phyloP scores from a whole-genome alignment of 148 eudicot genomes.

The Talinum fruticosum region DNA sequence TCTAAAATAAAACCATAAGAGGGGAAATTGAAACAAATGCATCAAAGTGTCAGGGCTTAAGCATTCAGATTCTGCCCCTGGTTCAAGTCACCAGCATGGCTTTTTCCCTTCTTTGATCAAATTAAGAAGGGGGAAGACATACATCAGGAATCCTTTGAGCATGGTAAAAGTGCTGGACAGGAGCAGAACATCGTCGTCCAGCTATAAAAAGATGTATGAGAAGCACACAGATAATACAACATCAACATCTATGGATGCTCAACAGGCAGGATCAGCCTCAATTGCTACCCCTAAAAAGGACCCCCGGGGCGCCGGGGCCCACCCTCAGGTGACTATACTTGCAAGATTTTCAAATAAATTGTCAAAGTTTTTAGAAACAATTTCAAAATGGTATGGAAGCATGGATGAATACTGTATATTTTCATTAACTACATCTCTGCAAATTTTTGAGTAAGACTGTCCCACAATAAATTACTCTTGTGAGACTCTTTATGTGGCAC shows the following conservation, averaged over 20 bases:
- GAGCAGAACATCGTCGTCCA: constrained; percentile 33
- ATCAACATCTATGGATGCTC: constrained; percentile 2
- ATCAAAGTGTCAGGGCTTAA: constrained; percentile 17
- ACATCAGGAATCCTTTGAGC: constrained; percentile 23
- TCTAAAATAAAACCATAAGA: not conserved
- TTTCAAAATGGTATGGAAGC: not conserved
- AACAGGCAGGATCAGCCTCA: not conserved
- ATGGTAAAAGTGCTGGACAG: constrained; percentile 40
- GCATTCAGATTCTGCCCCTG: not conserved
- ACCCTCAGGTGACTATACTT: constrained; percentile 27
- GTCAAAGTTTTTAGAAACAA: not conserved
- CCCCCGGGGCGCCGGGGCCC: constrained; percentile 11
- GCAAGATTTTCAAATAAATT: too few relatives aligned
- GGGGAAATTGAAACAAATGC: not conserved
- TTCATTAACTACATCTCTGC: too few relatives aligned
- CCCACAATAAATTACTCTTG: too few relatives aligned
- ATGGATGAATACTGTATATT: not conserved
- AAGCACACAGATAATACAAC: not conserved
- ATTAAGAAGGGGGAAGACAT: constrained; percentile 31
- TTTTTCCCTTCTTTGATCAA: constrained; percentile 31
- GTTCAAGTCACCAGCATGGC: constrained; percentile 12
- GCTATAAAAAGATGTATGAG: constrained; percentile 29
- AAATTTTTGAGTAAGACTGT: too few relatives aligned
- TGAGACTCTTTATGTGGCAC: too few relatives aligned
- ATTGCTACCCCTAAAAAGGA: constrained; percentile 16